Evolutionary conservation across 495 filamentous ascomycete species (phyloP).

Genomic region (Daldinia decipiens): DNA sequence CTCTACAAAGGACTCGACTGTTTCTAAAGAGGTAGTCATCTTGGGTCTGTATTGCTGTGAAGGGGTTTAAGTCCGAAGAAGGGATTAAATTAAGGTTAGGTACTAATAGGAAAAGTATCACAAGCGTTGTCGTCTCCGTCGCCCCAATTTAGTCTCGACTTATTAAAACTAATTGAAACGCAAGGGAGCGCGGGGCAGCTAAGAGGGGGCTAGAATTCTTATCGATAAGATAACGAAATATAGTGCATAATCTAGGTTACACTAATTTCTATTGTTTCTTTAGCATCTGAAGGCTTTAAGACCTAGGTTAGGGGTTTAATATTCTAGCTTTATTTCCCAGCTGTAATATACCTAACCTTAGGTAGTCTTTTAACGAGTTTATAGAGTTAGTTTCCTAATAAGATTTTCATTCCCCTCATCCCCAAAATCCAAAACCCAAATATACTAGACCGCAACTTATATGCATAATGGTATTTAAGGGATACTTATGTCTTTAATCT

Average conservation of each 20-base stretch:
- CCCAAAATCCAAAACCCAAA: not conserved
- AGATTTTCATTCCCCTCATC: not conserved
- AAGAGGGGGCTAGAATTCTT: not conserved
- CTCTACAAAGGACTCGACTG: conserved; percentile 88
- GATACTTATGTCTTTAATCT: conserved; percentile 5
- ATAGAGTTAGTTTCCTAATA: not conserved
- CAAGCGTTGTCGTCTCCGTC: not conserved
- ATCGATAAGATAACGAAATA: not conserved
- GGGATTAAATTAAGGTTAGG: not conserved
- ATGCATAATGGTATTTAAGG: not conserved
- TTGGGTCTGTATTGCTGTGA: not conserved
- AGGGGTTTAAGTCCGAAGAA: not conserved
- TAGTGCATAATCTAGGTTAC: no score
- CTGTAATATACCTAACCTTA: not conserved
- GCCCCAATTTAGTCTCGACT: conserved; percentile 5
- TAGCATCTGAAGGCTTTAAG: no score
- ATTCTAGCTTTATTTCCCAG: no score
- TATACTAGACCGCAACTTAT: not conserved
- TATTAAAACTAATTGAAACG: conserved; percentile 4
- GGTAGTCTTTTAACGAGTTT: not conserved
- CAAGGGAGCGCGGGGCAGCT: conserved; percentile 7
- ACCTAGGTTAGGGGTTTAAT: no score
- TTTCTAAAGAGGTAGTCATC: conserved; percentile 63
- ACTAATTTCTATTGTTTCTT: no score
- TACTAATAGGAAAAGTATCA: not conserved